A percentile compares a stretch with the other conserved stretches of the same genome.
Evolutionary conservation across 192 early-diverging fungal species (phyloP).

Genomic region (Jimgerdemannia lactiflua): DNA sequence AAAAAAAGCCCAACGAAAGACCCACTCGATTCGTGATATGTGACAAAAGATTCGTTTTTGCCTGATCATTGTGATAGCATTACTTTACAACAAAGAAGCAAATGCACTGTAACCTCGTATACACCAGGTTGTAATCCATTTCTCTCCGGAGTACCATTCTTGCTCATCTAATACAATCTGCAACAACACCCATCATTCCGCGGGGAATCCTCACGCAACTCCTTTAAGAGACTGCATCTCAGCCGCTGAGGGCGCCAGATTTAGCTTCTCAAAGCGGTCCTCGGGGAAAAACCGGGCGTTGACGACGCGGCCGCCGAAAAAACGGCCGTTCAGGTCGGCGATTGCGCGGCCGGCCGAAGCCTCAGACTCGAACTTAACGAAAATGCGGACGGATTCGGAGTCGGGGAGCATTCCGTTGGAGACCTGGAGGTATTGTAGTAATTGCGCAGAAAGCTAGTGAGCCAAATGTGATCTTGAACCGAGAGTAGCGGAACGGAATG

Average conservation of each 20-base stretch:
- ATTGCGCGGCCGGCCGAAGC: constrained; percentile 50
- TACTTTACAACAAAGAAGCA: too few relatives aligned
- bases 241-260: constrained; percentile 47
- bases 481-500: not conserved
- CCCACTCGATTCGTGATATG: too few relatives aligned
- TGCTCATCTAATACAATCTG: too few relatives aligned
- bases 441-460: too few relatives aligned
- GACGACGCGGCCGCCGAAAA: constrained; percentile 72
- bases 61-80: too few relatives aligned
- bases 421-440: constrained; percentile 14
- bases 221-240: constrained; percentile 12
- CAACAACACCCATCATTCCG: too few relatives aligned
- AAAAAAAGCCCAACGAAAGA: too few relatives aligned
- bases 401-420: constrained; percentile 47
- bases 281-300: constrained; percentile 60
- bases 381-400: constrained; percentile 76
- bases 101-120: too few relatives aligned
- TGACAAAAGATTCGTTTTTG: too few relatives aligned
- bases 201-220: too few relatives aligned
- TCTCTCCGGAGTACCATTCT: too few relatives aligned
- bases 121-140: too few relatives aligned
- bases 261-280: constrained; percentile 49
- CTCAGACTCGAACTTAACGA: constrained; percentile 62
- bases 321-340: constrained; percentile 64
- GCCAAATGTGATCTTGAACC: not conserved